These are phyloP conservation scores for Nakazawaea anatomiae DNA, from an alignment of 805 yeast species.

Conservation along the genomic window DNA sequence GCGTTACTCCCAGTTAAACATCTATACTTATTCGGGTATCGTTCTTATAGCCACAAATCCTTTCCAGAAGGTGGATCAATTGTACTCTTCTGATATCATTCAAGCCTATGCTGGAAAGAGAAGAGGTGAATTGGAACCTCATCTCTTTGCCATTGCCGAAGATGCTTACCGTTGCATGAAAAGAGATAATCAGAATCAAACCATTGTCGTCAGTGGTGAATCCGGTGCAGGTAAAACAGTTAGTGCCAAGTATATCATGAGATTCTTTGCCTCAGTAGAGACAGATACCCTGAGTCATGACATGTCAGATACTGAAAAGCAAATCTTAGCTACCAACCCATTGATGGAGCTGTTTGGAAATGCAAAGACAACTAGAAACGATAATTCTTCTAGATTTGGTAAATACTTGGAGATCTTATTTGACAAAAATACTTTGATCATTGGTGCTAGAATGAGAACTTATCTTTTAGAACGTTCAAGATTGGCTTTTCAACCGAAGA, in stretches of 20 bases:
- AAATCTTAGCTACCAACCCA: conserved; percentile 93
- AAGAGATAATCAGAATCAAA: conserved; percentile 77
- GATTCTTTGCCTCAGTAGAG: conserved; percentile 95
- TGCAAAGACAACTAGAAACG: conserved; percentile 95
- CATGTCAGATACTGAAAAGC: conserved; percentile 88
- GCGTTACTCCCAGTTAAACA: conserved; percentile 83
- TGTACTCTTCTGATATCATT: conserved; percentile 86
- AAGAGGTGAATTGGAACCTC: conserved; percentile 95
- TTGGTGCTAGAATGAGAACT: conserved; percentile 93
- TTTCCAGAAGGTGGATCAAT: conserved; percentile 84
- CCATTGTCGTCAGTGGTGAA: conserved; percentile 95
- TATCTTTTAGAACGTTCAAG: conserved; percentile 90
- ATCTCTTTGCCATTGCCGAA: conserved; percentile 94
- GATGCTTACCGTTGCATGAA: conserved; percentile 96
- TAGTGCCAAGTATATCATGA: conserved; percentile 94
- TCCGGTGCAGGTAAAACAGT: conserved; percentile 99
- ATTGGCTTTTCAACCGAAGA: conserved; percentile 83
- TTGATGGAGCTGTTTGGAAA: conserved; percentile 98
- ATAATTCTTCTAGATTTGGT: conserved; percentile 96
- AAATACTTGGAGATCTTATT: conserved; percentile 90
- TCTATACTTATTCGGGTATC: conserved; percentile 94
- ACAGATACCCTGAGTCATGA: conserved; percentile 43
- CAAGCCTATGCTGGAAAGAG: conserved; percentile 92
- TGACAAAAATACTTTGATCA: conserved; percentile 66
- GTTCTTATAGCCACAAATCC: conserved; percentile 96